Evolutionary conservation across 805 yeast species (phyloP).

Genomic region (Candida dajiaensis): DNA sequence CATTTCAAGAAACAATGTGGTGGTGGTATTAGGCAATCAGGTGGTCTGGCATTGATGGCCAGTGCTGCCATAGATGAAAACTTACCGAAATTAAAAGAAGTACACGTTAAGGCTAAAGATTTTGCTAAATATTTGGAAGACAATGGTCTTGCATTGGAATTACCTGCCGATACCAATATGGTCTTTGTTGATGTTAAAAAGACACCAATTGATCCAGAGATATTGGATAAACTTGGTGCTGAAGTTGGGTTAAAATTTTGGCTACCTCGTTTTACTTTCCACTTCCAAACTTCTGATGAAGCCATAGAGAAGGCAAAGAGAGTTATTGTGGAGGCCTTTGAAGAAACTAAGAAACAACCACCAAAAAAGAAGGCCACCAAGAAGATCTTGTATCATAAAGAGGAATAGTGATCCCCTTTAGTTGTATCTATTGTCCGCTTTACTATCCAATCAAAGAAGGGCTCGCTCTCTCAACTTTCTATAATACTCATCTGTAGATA

Average conservation of each 20-base stretch:
- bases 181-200: constrained; percentile 59
- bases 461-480: too few relatives aligned
- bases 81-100: constrained; percentile 38
- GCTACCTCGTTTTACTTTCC: constrained; percentile 71
- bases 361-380: constrained; percentile 1
- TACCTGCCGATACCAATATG: constrained; percentile 79
- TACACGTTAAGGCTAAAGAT: constrained; percentile 46
- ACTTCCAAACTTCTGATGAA: constrained; percentile 19
- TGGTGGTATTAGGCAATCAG: constrained; percentile 90
- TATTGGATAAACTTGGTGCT: constrained; percentile 45
- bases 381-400: background rate
- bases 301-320: constrained; percentile 21
- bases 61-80: constrained; percentile 66
- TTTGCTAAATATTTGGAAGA: constrained; percentile 44
- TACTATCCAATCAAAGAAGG: too few relatives aligned
- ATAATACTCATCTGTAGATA: too few relatives aligned
- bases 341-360: constrained; percentile 14
- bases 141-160: constrained; percentile 52
- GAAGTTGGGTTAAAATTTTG: constrained; percentile 52
- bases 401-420: too few relatives aligned
- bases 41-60: constrained; percentile 78
- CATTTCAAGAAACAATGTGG: constrained; percentile 91
- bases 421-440: too few relatives aligned
- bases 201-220: constrained; percentile 47
- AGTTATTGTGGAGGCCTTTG: constrained; percentile 35